Percentiles rank a stretch among this genome's conserved stretches.
Conservation (phyloP, 2,329 filamentous ascomycete genomes). For the Ceratocystis lukuohia region DNA sequence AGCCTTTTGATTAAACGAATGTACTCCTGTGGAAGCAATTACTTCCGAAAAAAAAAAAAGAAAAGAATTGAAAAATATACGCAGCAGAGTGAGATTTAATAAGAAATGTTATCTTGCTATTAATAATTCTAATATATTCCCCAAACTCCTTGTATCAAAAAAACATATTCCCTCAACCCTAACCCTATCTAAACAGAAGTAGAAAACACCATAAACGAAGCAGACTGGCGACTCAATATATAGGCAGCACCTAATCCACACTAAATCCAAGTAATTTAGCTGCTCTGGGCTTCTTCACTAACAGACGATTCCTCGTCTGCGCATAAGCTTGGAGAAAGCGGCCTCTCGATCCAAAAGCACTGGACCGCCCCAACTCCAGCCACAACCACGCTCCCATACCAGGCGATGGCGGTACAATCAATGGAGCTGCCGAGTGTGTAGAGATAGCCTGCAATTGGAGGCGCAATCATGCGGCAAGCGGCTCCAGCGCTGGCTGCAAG, state of each 20-base stretch:
- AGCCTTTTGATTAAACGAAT: too few species aligned
- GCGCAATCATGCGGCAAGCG: constrained; percentile 53
- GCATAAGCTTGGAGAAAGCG: constrained; percentile 14
- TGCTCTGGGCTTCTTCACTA: background rate
- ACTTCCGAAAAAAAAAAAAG: background rate
- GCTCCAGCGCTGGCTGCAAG: constrained; percentile 52
- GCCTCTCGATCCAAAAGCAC: constrained; percentile 40
- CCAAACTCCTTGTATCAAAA: background rate
- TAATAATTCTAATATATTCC: too few species aligned
- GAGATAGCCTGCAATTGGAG: constrained; percentile 49
- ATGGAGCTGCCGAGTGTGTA: constrained; percentile 45
- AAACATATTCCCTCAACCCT: background rate
- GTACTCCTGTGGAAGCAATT: too few species aligned
- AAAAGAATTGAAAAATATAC: background rate
- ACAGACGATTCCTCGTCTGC: constrained; percentile 23
- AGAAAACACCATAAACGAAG: background rate
- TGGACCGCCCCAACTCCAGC: constrained; percentile 46
- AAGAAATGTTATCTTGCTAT: background rate
- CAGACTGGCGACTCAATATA: background rate
- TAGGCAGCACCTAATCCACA: too few species aligned
- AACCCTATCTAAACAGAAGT: too few species aligned
- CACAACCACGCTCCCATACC: constrained; percentile 47
- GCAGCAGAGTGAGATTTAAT: background rate
- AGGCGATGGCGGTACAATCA: constrained; percentile 47
- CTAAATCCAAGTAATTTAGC: background rate